These are phyloP conservation scores for Zizania latifolia DNA, from an alignment of 176 grass and related monocot species.

Conservation along the genomic window DNA sequence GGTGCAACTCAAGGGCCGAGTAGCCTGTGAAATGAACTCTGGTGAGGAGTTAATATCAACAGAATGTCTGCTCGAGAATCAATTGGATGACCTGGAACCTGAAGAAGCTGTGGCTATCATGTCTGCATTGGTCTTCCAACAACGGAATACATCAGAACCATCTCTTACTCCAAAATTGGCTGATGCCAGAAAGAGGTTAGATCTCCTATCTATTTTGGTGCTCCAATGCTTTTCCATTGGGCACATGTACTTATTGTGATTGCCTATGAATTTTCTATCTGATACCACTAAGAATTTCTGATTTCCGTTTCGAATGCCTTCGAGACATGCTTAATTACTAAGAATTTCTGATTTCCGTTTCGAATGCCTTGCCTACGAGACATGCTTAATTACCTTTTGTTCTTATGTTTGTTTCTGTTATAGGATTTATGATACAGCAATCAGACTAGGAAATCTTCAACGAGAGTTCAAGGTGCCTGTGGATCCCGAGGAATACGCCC, in stretches of 20 bases:
- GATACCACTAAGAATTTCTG: background rate
- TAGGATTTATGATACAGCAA: slow-evolving; percentile 85
- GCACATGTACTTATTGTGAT: background rate
- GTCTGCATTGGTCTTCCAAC: slow-evolving; percentile 95
- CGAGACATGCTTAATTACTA: background rate
- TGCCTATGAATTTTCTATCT: background rate
- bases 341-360: background rate
- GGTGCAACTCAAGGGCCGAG: slow-evolving; percentile 94
- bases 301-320: slow-evolving; percentile 1
- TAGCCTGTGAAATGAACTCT: slow-evolving; percentile 93
- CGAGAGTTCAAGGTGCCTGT: slow-evolving; percentile 56
- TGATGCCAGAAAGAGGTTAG: slow-evolving; percentile 63
- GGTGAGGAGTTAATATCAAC: slow-evolving; percentile 91
- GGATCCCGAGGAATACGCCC: slow-evolving; percentile 79
- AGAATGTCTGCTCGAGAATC: slow-evolving; percentile 94
- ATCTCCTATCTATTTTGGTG: background rate
- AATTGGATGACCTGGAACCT: slow-evolving; percentile 82
- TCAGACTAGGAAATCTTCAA: slow-evolving; percentile 73
- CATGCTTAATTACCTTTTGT: background rate
- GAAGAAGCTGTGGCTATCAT: slow-evolving; percentile 96
- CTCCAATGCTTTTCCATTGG: background rate
- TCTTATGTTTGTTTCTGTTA: background rate
- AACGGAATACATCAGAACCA: slow-evolving; percentile 79
- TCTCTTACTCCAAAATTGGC: slow-evolving; percentile 77
- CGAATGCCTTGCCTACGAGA: slow-evolving; percentile 8